Percentiles rank a stretch among this genome's conserved stretches.
phyloP scores from a whole-genome alignment of 2,329 filamentous ascomycete genomes.

The Penicillium olsonii region DNA sequence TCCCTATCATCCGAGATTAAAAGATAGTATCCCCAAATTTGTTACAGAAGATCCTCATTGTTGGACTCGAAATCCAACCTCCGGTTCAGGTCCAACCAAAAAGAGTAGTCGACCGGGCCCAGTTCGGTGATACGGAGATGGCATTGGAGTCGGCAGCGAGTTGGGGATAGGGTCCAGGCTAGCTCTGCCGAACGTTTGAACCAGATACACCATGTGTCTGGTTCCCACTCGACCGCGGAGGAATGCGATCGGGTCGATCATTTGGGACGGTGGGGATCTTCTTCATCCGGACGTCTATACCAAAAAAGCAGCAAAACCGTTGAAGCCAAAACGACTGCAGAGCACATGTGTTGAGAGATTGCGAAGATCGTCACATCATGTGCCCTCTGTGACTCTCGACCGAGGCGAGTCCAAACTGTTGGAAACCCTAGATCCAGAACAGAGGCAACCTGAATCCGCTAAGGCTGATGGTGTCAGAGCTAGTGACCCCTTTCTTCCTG shows the following conservation, averaged over 20 bases:
- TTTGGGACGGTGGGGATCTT: slow-evolving; percentile 6
- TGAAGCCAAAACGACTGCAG: slow-evolving; percentile 17
- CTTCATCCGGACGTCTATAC: slow-evolving; percentile 12
- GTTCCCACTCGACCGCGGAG: neutral
- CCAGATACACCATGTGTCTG: slow-evolving; percentile 1
- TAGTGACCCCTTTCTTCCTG: slow-evolving; percentile 19
- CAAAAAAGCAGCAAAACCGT: slow-evolving; percentile 19
- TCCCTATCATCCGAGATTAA: neutral
- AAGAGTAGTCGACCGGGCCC: neutral
- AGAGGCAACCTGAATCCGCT: slow-evolving; percentile 11
- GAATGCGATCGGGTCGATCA: slow-evolving; percentile 19
- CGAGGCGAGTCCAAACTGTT: neutral
- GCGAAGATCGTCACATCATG: neutral
- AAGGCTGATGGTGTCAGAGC: slow-evolving; percentile 17
- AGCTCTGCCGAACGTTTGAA: neutral
- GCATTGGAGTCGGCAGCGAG: too few relatives aligned
- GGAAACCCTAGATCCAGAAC: neutral
- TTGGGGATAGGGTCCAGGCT: slow-evolving; percentile 1
- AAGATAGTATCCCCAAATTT: neutral
- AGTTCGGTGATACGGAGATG: neutral
- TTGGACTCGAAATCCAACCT: neutral
- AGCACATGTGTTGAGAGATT: slow-evolving; percentile 9
- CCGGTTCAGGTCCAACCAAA: neutral
- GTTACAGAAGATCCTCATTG: neutral
- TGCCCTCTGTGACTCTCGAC: neutral